A percentile compares a stretch with the other conserved stretches of the same genome.
Conservation (phyloP, 345 rosid genomes). For the Melaleuca quinquenervia region DNA sequence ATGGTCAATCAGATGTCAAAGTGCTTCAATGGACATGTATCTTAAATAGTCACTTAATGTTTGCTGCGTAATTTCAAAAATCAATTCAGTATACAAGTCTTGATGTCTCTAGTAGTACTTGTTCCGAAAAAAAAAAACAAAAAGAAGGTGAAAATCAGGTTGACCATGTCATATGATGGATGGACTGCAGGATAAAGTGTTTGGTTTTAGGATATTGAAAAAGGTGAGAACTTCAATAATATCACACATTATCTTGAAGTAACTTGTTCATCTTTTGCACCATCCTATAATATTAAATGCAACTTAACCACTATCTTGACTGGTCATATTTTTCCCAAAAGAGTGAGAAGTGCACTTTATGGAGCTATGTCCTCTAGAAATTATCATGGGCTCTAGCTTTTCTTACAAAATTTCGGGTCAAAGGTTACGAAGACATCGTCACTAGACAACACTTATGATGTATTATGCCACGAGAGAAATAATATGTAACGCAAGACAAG, state of each 20-base stretch:
- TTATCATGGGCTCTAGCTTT: neutral
- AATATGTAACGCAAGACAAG: neutral
- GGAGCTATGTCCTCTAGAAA: neutral
- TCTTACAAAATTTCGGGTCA: neutral
- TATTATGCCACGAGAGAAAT: neutral
- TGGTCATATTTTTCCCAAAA: neutral
- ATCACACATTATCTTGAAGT: neutral
- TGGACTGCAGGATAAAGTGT: neutral
- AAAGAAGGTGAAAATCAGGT: neutral
- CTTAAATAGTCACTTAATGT: neutral
- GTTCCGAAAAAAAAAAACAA: neutral
- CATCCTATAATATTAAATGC: neutral
- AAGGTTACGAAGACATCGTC: neutral
- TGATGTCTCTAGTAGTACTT: neutral
- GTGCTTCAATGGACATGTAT: neutral
- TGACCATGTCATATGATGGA: neutral
- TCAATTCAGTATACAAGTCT: neutral
- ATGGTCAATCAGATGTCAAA: neutral
- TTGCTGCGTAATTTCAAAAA: neutral
- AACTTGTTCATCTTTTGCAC: neutral
- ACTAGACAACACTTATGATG: neutral
- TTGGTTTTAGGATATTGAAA: neutral
- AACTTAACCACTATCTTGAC: neutral
- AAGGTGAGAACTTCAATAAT: neutral
- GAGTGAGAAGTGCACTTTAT: neutral